Evolutionary conservation across 768 basidiomycete species (phyloP), one percentile per base, ranked within the genome.

Genomic region (Leccinum obscurum): DNA sequence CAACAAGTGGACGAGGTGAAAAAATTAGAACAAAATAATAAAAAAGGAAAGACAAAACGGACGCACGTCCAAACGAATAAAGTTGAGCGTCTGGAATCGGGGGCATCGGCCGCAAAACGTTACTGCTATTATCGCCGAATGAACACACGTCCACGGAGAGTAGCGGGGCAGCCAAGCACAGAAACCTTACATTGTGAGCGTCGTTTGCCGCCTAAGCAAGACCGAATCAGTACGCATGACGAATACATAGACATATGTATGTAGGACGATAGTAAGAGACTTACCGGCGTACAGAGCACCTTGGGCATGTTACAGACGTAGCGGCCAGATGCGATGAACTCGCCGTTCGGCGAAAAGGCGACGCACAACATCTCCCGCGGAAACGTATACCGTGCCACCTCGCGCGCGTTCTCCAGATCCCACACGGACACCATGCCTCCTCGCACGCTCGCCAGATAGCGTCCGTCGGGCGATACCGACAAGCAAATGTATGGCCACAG

Each of bases 301-400:
- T 35, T 57, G 26, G 68, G 68, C 14, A 48, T 58, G 44, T 50
- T 64, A 9, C 62, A 70, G 20, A 68, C 37, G 35, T 56, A 70
- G 32, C 53, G 8, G 1, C 68, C 68, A 37, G 59, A 57, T 8
- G 63, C 67, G 22, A 68, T 61, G 26, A 50, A 50, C 20, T 67
- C 65, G 50, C 67, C 68, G 10, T 62, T 61, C 17, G 68, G 67
- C 32, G 68, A 68, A 41, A 60, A 68, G 58, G 63, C 60, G 39
- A 67, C 68, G 52, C 66, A 70, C 2, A 65, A 46, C 65, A 70
- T 67, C 22, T 64, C 62, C 10, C 66, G 65, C 13, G 67, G 68
- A 58, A 68, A 68, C 10, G 55, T 4, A 48, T 70, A 68, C 24
- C 62, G 66, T 26, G 60, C 48, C 11, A 68, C 60, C 57, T 68